Base-by-base conservation (phyloP, 805 yeast genomes). In the Kuraishia molischiana region DNA sequence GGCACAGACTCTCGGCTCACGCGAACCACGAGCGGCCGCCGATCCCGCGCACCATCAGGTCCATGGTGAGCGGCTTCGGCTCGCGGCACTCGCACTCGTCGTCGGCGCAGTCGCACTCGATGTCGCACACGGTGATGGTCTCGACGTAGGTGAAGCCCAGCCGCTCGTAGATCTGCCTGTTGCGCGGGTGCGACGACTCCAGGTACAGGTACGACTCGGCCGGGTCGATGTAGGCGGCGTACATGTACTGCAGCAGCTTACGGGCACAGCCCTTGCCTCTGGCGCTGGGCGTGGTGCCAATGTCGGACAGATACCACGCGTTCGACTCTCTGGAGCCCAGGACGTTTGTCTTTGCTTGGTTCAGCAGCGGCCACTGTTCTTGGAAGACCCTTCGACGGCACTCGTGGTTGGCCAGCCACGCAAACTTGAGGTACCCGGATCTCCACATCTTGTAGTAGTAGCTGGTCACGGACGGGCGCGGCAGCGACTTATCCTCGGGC, bases 181-280 rank as follows among this genome's bases (percentile, higher is more conserved):
- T 76, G 38, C 65, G 61, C 9, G 70, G 70, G 53, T 72, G 74
- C 19, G 81, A 72, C 35, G 75, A 65, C 53, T 76, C 83, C 43
- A 76, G 62, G 52, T 76, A 76, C 11, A 61, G 54, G 29, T 58
- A 56, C 20, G 61, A 61, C 15, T 44, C 45, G 13, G 52, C 40
- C 36, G 55, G 46, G 35, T 57, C 62, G 42, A 70, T 59, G 49
- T 58, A 72, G 42, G 68, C 61, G 31, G 69, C 67, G 38, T 72
- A 60, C 37, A 70, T 73, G 50, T 62, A 64, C 43, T 73, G 69
- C 36, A 75, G 57, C 42, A 76, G 58, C 41, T 64, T 56, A 49
- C 73, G 62, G 26, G 78, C 77, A 45, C 72, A 62, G 18, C 80
- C 79, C 48, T 70, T 71, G 38, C 82, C 81, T 49, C 77, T 61